phyloP scores from a whole-genome alignment of 1,139 yeast species.

The Suhomyces bribrorum region DNA sequence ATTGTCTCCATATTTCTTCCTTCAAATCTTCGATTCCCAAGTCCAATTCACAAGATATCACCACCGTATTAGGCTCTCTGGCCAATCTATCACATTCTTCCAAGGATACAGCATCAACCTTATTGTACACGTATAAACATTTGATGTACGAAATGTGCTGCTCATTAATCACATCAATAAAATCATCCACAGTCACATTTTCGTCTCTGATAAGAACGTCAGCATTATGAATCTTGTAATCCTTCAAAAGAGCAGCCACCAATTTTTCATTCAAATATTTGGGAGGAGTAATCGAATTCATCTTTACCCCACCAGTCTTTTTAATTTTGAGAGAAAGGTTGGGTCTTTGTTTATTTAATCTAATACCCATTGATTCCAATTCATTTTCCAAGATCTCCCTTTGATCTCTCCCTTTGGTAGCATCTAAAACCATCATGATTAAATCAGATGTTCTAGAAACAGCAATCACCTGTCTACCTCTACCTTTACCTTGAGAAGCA shows the following conservation, averaged over 20 bases:
- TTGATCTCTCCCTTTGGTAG: constrained; percentile 90
- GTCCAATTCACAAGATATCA: constrained; percentile 87
- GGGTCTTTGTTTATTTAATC: constrained; percentile 80
- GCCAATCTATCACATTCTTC: constrained; percentile 95
- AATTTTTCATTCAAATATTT: constrained; percentile 79
- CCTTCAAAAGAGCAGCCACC: constrained; percentile 74
- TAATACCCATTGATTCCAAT: constrained; percentile 89
- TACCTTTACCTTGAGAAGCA: constrained; percentile 95
- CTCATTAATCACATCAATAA: constrained; percentile 88
- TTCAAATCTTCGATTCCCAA: constrained; percentile 85
- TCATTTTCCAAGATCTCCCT: constrained; percentile 84
- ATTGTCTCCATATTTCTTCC: constrained; percentile 90
- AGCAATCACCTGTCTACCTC: constrained; percentile 96
- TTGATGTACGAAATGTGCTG: constrained; percentile 85
- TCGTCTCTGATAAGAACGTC: constrained; percentile 91
- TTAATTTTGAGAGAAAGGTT: constrained; percentile 77
- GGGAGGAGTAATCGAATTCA: constrained; percentile 80
- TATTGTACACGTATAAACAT: constrained; percentile 91
- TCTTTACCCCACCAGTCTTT: constrained; percentile 88
- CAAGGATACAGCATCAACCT: constrained; percentile 90
- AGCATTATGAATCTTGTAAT: constrained; percentile 89
- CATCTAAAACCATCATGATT: constrained; percentile 91
- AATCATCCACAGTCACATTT: constrained; percentile 86
- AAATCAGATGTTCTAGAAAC: constrained; percentile 95
- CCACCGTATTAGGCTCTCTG: constrained; percentile 87